A percentile compares a stretch with the other conserved stretches of the same genome.
These are phyloP conservation scores for Leishmania tarentolae DNA, from an alignment of 208 protist species.

Conservation along the genomic window DNA sequence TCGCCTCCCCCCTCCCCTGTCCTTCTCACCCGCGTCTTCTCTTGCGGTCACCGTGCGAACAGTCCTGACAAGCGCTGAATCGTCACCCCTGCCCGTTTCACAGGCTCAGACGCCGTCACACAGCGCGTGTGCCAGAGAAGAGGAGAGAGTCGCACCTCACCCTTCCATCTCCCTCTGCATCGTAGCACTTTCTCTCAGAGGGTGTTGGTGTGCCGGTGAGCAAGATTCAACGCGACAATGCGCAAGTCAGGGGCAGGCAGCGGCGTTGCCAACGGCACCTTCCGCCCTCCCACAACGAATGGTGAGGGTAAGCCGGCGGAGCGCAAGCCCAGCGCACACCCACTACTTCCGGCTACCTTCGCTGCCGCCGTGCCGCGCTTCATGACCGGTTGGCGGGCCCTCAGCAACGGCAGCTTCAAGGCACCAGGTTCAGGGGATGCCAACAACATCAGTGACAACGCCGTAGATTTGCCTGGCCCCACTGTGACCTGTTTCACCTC, in stretches of 20 bases:
- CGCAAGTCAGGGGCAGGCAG: constrained; percentile 28
- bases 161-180: background rate
- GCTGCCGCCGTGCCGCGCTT: constrained; percentile 32
- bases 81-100: background rate
- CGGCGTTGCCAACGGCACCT: constrained; percentile 31
- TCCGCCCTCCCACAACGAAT: constrained; percentile 37
- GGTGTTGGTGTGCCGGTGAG: background rate
- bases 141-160: background rate
- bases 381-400: constrained; percentile 20
- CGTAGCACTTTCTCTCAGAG: background rate
- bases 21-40: background rate
- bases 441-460: background rate
- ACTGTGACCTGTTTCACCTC: constrained; percentile 22
- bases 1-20: background rate
- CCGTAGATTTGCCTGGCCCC: constrained; percentile 12
- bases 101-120: background rate
- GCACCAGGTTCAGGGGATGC: background rate
- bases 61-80: background rate
- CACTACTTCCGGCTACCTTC: constrained; percentile 15
- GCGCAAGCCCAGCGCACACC: constrained; percentile 13
- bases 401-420: constrained; percentile 15
- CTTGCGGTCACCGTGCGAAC: background rate
- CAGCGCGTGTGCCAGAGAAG: background rate
- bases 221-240: background rate
- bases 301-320: constrained; percentile 11